Evolutionary conservation across 2,329 filamentous ascomycete genomes (phyloP).

Genomic region (Penicillium sp.): DNA sequence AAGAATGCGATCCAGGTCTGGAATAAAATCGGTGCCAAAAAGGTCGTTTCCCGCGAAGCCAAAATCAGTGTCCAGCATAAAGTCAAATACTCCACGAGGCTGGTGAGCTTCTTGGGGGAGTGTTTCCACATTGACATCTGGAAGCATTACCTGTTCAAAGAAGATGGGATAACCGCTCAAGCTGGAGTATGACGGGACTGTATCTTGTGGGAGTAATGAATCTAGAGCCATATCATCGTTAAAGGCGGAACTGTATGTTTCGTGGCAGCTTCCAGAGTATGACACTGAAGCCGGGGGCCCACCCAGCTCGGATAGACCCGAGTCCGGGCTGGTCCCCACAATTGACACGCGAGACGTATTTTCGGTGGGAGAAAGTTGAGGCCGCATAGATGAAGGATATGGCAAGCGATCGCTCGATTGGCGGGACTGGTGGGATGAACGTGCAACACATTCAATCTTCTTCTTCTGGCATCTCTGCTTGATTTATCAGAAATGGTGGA

Average conservation of each 20-base stretch:
- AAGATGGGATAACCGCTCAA: slow-evolving; percentile 15
- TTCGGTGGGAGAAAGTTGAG: neutral
- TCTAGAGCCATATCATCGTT: neutral
- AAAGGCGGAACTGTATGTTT: neutral
- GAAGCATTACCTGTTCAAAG: slow-evolving; percentile 20
- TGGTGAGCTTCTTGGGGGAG: slow-evolving; percentile 9
- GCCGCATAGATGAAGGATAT: neutral
- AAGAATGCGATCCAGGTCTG: slow-evolving; percentile 13
- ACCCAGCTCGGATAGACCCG: slow-evolving; percentile 9
- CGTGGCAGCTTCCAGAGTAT: slow-evolving; percentile 5
- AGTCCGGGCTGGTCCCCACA: slow-evolving; percentile 7
- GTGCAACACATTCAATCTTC: slow-evolving; percentile 9
- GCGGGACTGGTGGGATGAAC: neutral
- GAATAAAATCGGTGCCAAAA: slow-evolving; percentile 17
- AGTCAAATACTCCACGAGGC: slow-evolving; percentile 15
- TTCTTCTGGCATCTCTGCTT: slow-evolving; percentile 12
- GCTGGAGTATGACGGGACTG: neutral
- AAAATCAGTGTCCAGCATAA: slow-evolving; percentile 16
- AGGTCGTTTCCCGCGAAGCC: slow-evolving; percentile 7
- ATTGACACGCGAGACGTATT: neutral
- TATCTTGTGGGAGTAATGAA: neutral
- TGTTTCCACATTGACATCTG: neutral
- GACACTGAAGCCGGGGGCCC: neutral
- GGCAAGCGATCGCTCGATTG: slow-evolving; percentile 1
- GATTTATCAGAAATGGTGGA: neutral